These are phyloP conservation scores for Globisporangium cylindrosporum DNA, from an alignment of 352 stramenopile species.

Conservation along the genomic window DNA sequence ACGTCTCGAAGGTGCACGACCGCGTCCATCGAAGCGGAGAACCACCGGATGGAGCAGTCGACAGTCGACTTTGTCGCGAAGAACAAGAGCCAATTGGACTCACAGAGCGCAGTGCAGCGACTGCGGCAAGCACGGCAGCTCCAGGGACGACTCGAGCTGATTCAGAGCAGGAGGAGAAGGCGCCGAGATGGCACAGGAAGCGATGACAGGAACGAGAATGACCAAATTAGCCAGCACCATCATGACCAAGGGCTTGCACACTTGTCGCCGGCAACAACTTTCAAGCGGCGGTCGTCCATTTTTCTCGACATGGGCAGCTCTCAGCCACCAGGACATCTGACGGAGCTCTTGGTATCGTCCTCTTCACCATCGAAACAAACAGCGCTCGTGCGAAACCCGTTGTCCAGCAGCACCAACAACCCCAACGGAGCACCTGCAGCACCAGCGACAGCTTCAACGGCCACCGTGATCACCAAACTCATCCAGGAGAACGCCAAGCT, in stretches of 20 bases:
- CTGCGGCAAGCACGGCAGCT: constrained; percentile 5
- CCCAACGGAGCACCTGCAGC: neutral
- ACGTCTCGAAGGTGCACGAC: constrained; percentile 19
- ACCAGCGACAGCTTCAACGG: neutral
- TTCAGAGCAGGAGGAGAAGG: neutral
- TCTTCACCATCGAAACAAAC: neutral
- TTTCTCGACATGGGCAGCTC: constrained; percentile 24
- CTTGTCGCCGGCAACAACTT: neutral
- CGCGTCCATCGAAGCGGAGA: constrained; percentile 4
- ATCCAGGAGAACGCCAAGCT: constrained; percentile 2
- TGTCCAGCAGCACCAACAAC: neutral
- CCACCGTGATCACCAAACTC: neutral
- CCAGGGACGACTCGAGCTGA: constrained; percentile 2
- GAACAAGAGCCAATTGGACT: constrained; percentile 29
- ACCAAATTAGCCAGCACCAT: neutral
- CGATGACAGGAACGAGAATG: neutral
- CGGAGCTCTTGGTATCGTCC: neutral
- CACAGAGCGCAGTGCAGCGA: constrained; percentile 26
- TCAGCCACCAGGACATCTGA: neutral
- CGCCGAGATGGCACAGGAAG: neutral
- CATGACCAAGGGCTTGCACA: neutral
- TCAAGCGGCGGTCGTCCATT: constrained; percentile 35
- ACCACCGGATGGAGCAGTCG: constrained; percentile 15
- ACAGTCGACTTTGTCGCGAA: constrained; percentile 26
- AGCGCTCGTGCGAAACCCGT: neutral